A percentile compares a stretch with the other conserved stretches of the same genome.
These are phyloP conservation scores for Apophysomyces elegans DNA, from an alignment of 371 early-diverging fungal genomes.

Conservation along the genomic window DNA sequence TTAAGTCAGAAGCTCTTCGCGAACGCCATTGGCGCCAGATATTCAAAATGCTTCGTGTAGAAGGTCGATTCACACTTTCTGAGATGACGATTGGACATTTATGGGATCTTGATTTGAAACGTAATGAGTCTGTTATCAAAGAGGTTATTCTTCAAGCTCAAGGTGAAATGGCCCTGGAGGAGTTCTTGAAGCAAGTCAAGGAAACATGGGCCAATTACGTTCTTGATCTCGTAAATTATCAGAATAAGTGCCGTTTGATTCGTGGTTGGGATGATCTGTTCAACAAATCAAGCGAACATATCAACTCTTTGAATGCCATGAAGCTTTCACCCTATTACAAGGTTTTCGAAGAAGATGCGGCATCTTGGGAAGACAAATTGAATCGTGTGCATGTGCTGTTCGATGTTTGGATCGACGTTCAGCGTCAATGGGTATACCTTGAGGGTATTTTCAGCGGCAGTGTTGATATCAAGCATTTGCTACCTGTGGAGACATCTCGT, in stretches of 20 bases:
- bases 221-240: slow-evolving; percentile 95
- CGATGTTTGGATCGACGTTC: slow-evolving; percentile 99
- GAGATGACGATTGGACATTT: slow-evolving; percentile 95
- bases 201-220: slow-evolving; percentile 94
- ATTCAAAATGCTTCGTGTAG: slow-evolving; percentile 81
- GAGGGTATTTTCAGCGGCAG: slow-evolving; percentile 97
- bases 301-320: slow-evolving; percentile 96
- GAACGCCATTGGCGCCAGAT: slow-evolving; percentile 98
- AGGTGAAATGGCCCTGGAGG: slow-evolving; percentile 99
- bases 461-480: slow-evolving; percentile 94
- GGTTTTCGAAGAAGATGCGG: slow-evolving; percentile 97
- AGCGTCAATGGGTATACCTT: slow-evolving; percentile 98
- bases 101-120: slow-evolving; percentile 92
- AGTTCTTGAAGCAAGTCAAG: slow-evolving; percentile 88
- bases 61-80: slow-evolving; percentile 67
- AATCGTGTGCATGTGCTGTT: slow-evolving; percentile 95
- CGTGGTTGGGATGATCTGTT: slow-evolving; percentile 98
- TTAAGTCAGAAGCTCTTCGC: slow-evolving; percentile 95
- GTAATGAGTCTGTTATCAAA: slow-evolving; percentile 82
- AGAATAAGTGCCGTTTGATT: slow-evolving; percentile 95
- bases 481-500: slow-evolving; percentile 93
- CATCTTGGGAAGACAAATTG: slow-evolving; percentile 95
- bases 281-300: slow-evolving; percentile 93
- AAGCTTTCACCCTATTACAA: slow-evolving; percentile 96
- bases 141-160: slow-evolving; percentile 93